These are phyloP conservation scores for Aspergillus sp. DNA, from an alignment of 2,329 filamentous ascomycete genomes.

Conservation along the genomic window DNA sequence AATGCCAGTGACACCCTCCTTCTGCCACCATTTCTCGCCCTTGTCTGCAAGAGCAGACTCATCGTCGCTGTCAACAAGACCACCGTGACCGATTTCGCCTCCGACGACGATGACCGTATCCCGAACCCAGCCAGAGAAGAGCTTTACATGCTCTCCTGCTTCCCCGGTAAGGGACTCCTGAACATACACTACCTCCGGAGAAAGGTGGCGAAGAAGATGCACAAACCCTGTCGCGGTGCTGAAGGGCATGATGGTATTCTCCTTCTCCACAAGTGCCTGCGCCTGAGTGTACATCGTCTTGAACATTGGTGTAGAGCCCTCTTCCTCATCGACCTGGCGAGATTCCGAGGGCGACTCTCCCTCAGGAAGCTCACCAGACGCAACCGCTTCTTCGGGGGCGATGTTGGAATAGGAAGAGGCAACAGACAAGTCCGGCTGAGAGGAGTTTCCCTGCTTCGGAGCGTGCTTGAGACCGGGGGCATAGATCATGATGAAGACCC, in stretches of 20 bases:
- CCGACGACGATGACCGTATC: slow-evolving; percentile 62
- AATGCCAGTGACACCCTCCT: slow-evolving; percentile 76
- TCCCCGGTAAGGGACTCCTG: slow-evolving; percentile 79
- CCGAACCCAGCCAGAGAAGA: slow-evolving; percentile 64
- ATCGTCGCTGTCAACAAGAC: slow-evolving; percentile 77
- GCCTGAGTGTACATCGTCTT: slow-evolving; percentile 80
- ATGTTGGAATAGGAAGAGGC: slow-evolving; percentile 88
- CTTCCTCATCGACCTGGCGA: slow-evolving; percentile 41
- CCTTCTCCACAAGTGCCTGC: slow-evolving; percentile 74
- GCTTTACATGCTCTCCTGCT: slow-evolving; percentile 71
- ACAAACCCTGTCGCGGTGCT: slow-evolving; percentile 79
- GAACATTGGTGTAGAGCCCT: slow-evolving; percentile 64
- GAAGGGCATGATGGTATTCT: slow-evolving; percentile 85
- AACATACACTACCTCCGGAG: slow-evolving; percentile 83
- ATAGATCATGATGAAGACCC: slow-evolving; percentile 88
- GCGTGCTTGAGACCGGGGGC: slow-evolving; percentile 74
- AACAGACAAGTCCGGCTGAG: slow-evolving; percentile 64
- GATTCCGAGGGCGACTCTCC: slow-evolving; percentile 51
- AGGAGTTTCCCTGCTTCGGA: slow-evolving; percentile 38
- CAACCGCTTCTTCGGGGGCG: slow-evolving; percentile 64
- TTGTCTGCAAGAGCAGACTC: slow-evolving; percentile 44
- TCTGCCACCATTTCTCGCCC: slow-evolving; percentile 59
- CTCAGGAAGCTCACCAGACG: slow-evolving; percentile 45
- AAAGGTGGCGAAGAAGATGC: slow-evolving; percentile 82
- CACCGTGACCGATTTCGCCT: slow-evolving; percentile 64